Evolutionary conservation across 176 grass and related monocot genomes (phyloP).

Genomic region (Areca catechu): DNA sequence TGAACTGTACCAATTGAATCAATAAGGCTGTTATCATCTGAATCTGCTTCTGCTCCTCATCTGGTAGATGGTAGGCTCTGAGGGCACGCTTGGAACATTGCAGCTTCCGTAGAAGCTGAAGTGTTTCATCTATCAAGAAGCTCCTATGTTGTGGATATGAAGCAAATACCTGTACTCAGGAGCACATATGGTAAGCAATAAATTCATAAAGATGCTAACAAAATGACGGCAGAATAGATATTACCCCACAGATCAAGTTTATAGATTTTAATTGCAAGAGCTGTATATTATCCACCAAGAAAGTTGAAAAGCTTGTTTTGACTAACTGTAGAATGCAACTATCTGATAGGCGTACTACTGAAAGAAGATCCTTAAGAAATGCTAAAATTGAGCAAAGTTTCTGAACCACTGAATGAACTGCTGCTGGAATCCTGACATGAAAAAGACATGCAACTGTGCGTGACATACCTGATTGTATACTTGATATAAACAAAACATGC

Average conservation of each 20-base stretch:
- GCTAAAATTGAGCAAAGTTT: conserved; percentile 96
- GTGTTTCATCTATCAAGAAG: conserved; percentile 96
- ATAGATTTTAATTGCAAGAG: conserved; percentile 95
- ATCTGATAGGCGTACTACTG: conserved; percentile 74
- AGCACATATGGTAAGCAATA: conserved; percentile 21
- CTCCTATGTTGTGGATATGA: conserved; percentile 74
- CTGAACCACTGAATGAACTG: conserved; percentile 64
- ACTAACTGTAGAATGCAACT: conserved; percentile 88
- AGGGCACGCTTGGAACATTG: conserved; percentile 83
- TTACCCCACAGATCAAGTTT: conserved; percentile 76
- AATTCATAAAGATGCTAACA: neutral
- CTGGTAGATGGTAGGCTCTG: conserved; percentile 84
- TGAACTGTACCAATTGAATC: conserved; percentile 93
- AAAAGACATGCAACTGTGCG: conserved; percentile 1
- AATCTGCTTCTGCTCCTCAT: conserved; percentile 96
- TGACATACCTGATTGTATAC: too few relatives aligned
- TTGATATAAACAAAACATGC: neutral
- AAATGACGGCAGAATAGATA: neutral
- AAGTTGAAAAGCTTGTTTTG: conserved; percentile 98
- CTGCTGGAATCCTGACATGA: conserved; percentile 56
- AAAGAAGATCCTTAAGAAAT: conserved; percentile 79
- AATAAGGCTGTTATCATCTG: conserved; percentile 98
- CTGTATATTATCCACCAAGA: conserved; percentile 91
- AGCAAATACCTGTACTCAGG: conserved; percentile 59
- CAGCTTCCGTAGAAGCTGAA: conserved; percentile 81